Base-by-base conservation (phyloP, 768 basidiomycete genomes). In the Plicaturopsis crispa region DNA sequence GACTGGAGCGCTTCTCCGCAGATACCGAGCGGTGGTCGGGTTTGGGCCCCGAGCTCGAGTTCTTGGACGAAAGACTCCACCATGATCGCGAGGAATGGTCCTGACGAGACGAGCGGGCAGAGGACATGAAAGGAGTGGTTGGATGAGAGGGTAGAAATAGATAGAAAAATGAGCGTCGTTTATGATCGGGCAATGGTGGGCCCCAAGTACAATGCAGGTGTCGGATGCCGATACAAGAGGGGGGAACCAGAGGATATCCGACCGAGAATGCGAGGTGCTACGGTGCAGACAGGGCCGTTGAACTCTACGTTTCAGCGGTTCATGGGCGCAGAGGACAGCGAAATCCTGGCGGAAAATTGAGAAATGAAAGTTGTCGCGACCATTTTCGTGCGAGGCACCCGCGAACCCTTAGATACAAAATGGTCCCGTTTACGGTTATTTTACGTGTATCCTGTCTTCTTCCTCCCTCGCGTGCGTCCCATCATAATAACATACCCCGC, bases 61-160 rank as follows among this genome's bases (percentile, higher is more conserved):
- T 43, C 35, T 50, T 53, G 19, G 65, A 52, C 36, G 62, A 51
- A 28, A 66, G 57, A 71, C 72, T 73, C 70, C 72, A 72, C 35
- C 59, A 14, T 28, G 10, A 63, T 38, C 63, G 58, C 16, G 66
- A 50, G 38, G 63, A 52, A 41, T 57, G 46, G 28, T 67, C 61
- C 20, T 49, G 48, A 36, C 51, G 38, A 17, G 38, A 39, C 20
- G 38, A 39, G 23, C 43, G 22, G 4, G 48, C 31, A 30, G 49
- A 46, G 22, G 49, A 47, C 50, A 55, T 52, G 40, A 38, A 13
- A n/a, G n/a, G n/a, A 26, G 8, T 32, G 26, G 21, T 18, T 17
- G 22, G 17, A 26, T 17, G 24, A 19, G 19, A 31, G 23, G 24
- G 37, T 36, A 38, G 38, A 38, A 40, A 31, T 36, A 43, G 22